Evolutionary conservation across 805 yeast genomes (phyloP), one percentile per base, ranked within the genome.

Genomic region (Alloascoidea africana): DNA sequence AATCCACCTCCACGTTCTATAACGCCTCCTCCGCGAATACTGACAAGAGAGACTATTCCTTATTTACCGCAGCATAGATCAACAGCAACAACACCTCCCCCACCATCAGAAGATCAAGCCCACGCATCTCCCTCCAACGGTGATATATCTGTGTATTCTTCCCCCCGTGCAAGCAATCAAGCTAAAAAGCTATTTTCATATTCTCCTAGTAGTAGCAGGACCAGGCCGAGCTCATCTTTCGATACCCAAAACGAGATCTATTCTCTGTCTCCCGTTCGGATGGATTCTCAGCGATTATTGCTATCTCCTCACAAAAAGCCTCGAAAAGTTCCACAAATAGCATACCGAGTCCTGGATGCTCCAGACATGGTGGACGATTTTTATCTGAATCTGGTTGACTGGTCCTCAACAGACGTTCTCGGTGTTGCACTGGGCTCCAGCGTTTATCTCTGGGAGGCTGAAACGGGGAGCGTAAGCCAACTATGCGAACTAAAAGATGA

Each of bases 341-440:
- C 98, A 0, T 86, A 80, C 51, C 67, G 95, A 39, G 96, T 89
- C 3, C 66, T 89, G 34, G 98, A 89, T 59, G 98, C 98, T 0
- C 98, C 97, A 0, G 94, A 85, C 36, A 62, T 91, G 16, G 85
- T 85, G 4, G 97, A 91, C 54, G 97, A 89, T 53, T 89, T 87
- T 52, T 89, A 89, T 53, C 66, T 86, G 37, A 91, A 91, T 49
- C 64, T 91, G 40, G 81, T 91, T 1, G 97, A 91, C 53, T 89
- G 98, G 98, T 94, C 96, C 0, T 71, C 84, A 17, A 84, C 78
- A 41, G 94, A 89, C 55, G 61, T 82, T 23, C 60, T 91, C 32
- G 95, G 89, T 2, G 97, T 91, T 4, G 97, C 96, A 0, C 62
- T 91, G 34, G 93, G 91, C 0, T 75, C 83, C 36, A 69, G 82